Percentiles rank a stretch among this genome's conserved stretches.
phyloP scores from a whole-genome alignment of 108 stramenopile species.

The Nitzschia sp. region DNA sequence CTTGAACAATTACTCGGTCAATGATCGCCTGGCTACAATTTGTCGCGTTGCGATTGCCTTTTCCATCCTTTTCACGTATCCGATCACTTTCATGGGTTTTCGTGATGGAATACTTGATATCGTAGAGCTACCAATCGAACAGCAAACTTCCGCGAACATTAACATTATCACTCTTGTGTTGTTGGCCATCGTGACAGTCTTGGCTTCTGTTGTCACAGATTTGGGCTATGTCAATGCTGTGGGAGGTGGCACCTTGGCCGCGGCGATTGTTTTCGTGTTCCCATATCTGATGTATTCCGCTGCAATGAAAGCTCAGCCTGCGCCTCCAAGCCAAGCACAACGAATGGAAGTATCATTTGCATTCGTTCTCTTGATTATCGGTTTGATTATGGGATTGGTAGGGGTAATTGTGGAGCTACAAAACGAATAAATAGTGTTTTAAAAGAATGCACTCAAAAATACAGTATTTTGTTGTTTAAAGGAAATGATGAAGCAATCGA shows the following conservation, averaged over 20 bases:
- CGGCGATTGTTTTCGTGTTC: conserved; percentile 78
- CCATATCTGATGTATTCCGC: conserved; percentile 78
- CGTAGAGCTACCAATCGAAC: conserved; percentile 52
- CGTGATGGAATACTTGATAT: conserved; percentile 80
- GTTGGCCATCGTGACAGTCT: conserved; percentile 39
- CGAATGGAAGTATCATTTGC: conserved; percentile 13
- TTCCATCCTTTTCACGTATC: conserved; percentile 78
- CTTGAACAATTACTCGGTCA: conserved; percentile 81
- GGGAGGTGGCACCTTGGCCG: conserved; percentile 83
- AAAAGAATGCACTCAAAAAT: no score
- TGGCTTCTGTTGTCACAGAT: conserved; percentile 50
- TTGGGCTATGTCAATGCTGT: conserved; percentile 68
- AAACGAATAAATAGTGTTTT: neutral
- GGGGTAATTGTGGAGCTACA: conserved; percentile 12
- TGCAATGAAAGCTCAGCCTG: neutral
- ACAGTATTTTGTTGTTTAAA: no score
- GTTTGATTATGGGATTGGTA: conserved; percentile 19
- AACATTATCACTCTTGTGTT: conserved; percentile 57
- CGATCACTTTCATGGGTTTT: conserved; percentile 85
- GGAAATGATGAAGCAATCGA: no score
- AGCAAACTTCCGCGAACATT: conserved; percentile 55
- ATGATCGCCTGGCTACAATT: conserved; percentile 71
- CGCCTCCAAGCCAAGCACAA: conserved; percentile 1
- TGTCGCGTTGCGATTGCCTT: conserved; percentile 74
- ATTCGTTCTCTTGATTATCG: conserved; percentile 14